These are phyloP conservation scores for Coemansia sp. DNA, from an alignment of 192 early-diverging fungal species.

Conservation along the genomic window DNA sequence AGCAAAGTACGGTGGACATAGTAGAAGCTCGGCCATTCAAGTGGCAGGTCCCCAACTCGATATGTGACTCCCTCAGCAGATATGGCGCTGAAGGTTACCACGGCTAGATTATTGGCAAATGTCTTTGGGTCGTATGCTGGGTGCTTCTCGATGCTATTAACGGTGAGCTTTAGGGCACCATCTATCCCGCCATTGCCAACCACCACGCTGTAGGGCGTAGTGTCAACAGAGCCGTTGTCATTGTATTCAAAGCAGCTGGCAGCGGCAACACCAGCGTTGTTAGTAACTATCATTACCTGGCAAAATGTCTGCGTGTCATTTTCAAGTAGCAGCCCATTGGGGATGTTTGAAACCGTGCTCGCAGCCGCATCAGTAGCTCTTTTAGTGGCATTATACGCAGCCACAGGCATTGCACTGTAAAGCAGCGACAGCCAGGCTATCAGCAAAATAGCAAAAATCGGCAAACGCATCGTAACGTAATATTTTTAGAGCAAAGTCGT, in stretches of 20 bases:
- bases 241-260: constrained; percentile 12
- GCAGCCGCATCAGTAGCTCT: neutral
- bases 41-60: constrained; percentile 5
- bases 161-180: neutral
- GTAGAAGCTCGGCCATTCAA: constrained; percentile 10
- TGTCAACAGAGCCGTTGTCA: neutral
- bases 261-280: constrained; percentile 1
- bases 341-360: neutral
- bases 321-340: constrained; percentile 2
- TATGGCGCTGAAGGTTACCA: constrained; percentile 4
- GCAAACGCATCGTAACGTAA: neutral
- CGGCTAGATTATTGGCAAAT: constrained; percentile 34
- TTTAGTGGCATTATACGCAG: constrained; percentile 21
- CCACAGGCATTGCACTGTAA: neutral
- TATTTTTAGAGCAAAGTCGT: too few species aligned
- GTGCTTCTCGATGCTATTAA: constrained; percentile 1
- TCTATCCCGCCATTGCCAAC: neutral
- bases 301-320: constrained; percentile 7
- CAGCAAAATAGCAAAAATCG: neutral
- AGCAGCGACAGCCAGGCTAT: neutral
- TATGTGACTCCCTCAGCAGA: neutral
- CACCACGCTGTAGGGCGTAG: neutral
- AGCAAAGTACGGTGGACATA: constrained; percentile 10
- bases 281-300: constrained; percentile 5
- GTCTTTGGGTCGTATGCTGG: constrained; percentile 11